Evolutionary conservation across 2,329 filamentous ascomycete species (phyloP).

Genomic region (Microcera coccophila): DNA sequence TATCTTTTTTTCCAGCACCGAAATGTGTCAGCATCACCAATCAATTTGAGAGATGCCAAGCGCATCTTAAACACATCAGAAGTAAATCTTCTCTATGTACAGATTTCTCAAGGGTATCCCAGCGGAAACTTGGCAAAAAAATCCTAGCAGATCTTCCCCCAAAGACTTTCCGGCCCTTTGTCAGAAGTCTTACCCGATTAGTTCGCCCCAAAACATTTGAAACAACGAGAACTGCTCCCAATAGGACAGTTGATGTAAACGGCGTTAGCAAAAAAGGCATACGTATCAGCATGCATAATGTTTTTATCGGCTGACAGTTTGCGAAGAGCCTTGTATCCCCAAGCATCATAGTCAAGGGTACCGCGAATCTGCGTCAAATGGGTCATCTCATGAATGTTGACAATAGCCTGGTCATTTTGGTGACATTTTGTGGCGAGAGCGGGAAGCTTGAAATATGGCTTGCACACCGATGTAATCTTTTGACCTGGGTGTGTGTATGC

Average conservation of each 20-base stretch:
- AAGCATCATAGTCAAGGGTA: constrained; percentile 57
- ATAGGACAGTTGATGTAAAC: constrained; percentile 21
- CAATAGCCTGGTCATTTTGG: constrained; percentile 62
- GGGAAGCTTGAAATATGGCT: constrained; percentile 55
- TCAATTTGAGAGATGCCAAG: no score
- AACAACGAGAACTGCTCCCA: no score
- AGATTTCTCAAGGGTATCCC: no score
- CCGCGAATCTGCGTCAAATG: constrained; percentile 56
- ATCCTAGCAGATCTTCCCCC: no score
- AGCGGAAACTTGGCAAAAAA: no score
- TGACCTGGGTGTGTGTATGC: constrained; percentile 57
- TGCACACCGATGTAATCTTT: constrained; percentile 59
- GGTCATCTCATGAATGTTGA: constrained; percentile 62
- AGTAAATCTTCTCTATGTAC: no score
- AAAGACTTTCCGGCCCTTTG: no score
- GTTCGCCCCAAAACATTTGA: no score
- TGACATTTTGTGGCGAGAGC: constrained; percentile 52
- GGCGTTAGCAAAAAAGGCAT: constrained; percentile 38
- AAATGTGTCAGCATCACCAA: no score
- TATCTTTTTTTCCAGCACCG: no score
- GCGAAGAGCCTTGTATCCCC: constrained; percentile 50
- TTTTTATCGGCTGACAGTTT: constrained; percentile 47
- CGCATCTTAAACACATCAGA: no score
- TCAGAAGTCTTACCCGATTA: no score
- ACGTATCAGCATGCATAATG: constrained; percentile 62